Evolutionary conservation across 176 grass and related monocot species (phyloP).

Genomic region (Oryza longistaminata): DNA sequence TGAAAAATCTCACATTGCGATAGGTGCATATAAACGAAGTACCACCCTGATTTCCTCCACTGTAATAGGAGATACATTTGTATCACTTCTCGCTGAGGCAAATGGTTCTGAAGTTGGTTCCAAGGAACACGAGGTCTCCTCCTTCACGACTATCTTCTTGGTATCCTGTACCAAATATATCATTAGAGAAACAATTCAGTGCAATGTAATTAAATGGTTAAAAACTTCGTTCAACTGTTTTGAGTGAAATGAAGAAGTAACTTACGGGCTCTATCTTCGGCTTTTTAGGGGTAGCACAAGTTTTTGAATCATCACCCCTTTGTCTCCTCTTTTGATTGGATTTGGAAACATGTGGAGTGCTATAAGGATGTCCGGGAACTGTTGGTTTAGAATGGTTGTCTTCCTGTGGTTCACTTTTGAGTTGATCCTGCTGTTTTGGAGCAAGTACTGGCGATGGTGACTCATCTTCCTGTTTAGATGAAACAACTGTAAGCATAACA

Average conservation of each 20-base stretch:
- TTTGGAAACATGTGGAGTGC: conserved; percentile 49
- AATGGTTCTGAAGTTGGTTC: conserved; percentile 43
- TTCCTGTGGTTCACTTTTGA: conserved; percentile 61
- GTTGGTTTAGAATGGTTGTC: conserved; percentile 49
- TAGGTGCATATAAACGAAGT: conserved; percentile 42
- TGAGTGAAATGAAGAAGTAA: not conserved
- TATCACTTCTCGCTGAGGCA: conserved; percentile 7
- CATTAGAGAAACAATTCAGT: not conserved
- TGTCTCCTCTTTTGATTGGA: conserved; percentile 66
- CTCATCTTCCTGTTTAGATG: conserved; percentile 63
- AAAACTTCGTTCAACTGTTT: conserved; percentile 25
- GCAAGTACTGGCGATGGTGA: conserved; percentile 47
- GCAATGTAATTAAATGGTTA: conserved; percentile 1
- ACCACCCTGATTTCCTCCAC: conserved; percentile 77
- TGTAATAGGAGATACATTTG: conserved; percentile 42
- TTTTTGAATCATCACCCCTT: conserved; percentile 57
- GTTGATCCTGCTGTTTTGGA: conserved; percentile 58
- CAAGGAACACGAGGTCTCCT: conserved; percentile 34
- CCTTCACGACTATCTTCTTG: conserved; percentile 32
- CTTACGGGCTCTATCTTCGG: conserved; percentile 66
- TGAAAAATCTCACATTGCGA: conserved; percentile 15
- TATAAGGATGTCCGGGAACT: conserved; percentile 26
- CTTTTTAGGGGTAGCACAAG: conserved; percentile 41
- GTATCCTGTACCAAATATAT: conserved; percentile 39
- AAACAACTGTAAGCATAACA: conserved; percentile 28